Evolutionary conservation across 75 land plant genomes (phyloP).

Genomic region (Larix kaempferi): DNA sequence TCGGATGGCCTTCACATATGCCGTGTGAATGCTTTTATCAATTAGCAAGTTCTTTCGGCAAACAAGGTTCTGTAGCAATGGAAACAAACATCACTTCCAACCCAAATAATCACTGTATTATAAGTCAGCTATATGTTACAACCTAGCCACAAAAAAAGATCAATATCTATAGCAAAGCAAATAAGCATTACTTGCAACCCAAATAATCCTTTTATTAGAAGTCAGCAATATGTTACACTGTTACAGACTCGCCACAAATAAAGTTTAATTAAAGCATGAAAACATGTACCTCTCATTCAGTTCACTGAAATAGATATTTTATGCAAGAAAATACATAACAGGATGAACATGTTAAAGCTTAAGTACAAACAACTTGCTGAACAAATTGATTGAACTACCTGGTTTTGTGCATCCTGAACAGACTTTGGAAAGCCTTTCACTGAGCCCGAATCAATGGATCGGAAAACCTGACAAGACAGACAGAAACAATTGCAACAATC

Average conservation of each 20-base stretch:
- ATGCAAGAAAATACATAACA: not conserved
- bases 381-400: conserved; percentile 29
- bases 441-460: conserved; percentile 94
- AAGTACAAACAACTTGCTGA: not conserved
- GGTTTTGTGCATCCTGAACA: conserved; percentile 43
- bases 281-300: not conserved
- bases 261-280: not conserved
- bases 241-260: not conserved
- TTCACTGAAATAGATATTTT: not conserved
- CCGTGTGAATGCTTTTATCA: conserved; percentile 74
- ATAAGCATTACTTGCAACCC: not conserved
- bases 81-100: not conserved
- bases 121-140: not conserved
- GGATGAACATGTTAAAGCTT: not conserved
- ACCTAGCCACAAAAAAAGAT: not conserved
- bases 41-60: conserved; percentile 61
- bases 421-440: conserved; percentile 77
- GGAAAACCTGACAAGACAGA: conserved; percentile 55
- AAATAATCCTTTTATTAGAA: not conserved
- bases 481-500: not conserved
- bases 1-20: conserved; percentile 74
- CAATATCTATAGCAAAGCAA: conserved; percentile 25
- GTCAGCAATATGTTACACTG: not conserved
- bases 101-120: not conserved
- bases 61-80: conserved; percentile 52